Percentiles rank a stretch among this genome's conserved stretches.
Evolutionary conservation across 352 stramenopile species (phyloP).

Genomic region (Thraustochytrium sp.): DNA sequence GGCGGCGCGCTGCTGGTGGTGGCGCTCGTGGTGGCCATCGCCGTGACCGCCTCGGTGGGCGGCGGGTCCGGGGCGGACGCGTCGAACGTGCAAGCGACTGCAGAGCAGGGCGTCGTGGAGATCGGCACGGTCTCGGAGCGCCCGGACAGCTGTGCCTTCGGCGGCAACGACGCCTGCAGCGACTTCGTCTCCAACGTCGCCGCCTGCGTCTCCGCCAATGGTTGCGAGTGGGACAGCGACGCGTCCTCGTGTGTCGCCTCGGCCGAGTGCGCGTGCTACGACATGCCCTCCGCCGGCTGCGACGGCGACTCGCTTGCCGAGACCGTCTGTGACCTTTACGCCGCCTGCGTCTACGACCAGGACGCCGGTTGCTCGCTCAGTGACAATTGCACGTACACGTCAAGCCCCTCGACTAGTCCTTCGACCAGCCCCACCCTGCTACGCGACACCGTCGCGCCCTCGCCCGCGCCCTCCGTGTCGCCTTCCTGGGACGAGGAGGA

Average conservation of each 20-base stretch:
- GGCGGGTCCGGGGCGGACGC: not conserved
- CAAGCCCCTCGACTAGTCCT: too few relatives aligned
- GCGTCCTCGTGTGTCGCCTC: not conserved
- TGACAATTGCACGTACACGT: too few relatives aligned
- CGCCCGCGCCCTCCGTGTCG: not conserved
- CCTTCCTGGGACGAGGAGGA: not conserved
- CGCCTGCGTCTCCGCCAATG: not conserved
- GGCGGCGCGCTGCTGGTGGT: not conserved
- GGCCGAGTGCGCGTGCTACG: not conserved
- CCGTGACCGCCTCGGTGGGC: not conserved
- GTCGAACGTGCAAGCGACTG: too few relatives aligned
- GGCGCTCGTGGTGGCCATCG: not conserved
- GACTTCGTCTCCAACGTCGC: not conserved
- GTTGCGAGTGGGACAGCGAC: not conserved
- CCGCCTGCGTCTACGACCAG: not conserved
- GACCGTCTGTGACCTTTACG: not conserved
- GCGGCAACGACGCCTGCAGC: not conserved
- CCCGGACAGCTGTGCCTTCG: not conserved
- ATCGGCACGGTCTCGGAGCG: not conserved
- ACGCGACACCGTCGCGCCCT: too few relatives aligned
- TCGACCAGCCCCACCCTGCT: too few relatives aligned
- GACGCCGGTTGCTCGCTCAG: not conserved
- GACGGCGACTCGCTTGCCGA: not conserved
- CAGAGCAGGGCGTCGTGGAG: not conserved
- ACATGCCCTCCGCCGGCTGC: not conserved